Evolutionary conservation across 2,329 filamentous ascomycete species (phyloP), one percentile per base, ranked within the genome.

Genomic region (Exophiala mesophila): DNA sequence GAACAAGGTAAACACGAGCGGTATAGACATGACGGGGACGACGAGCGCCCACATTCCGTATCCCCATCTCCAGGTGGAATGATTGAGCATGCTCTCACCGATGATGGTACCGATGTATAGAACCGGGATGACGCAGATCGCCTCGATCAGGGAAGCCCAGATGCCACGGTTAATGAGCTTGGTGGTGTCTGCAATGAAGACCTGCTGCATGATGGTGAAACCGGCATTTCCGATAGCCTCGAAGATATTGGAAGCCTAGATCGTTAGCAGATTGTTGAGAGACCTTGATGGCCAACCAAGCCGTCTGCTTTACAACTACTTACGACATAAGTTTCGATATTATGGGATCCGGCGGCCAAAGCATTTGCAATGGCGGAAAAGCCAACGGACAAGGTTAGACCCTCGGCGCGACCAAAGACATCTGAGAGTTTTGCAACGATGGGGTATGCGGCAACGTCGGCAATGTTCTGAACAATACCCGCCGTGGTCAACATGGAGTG

Each of bases 171-270:
- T 69, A 9, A 77, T 72, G 4, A 77, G 72, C 1, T 79, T 82
- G 2, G 78, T 80, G 16, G 78, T 69, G 50, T 83, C 80, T 29
- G 71, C 78, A 26, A 83, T 66, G 45, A 83, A 70, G 52, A 83
- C 74, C 58, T 83, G 77, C 16, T 82, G 67, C 1, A 83, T 66
- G 8, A 82, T 62, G n/a, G 78, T 65, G 20, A 81, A 66, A 51
- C 69, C 69, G n/a, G 78, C 82, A 56, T 78, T 82, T 33, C 80
- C 80, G 21, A 82, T 66, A 66, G 70, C 76, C 58, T 80, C 80
- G 24, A 81, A 59, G 30, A 80, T 73, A 18, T 78, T 78, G 3
- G 69, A 75, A 13, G 69, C 67, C n/a, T n/a, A n/a, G n/a, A n/a
- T n/a, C n/a, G n/a, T n/a, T n/a, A n/a, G n/a, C n/a, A n/a, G n/a